phyloP scores from a whole-genome alignment of 2,329 filamentous ascomycete genomes.

The Lasiodiplodia gonubiensis region DNA sequence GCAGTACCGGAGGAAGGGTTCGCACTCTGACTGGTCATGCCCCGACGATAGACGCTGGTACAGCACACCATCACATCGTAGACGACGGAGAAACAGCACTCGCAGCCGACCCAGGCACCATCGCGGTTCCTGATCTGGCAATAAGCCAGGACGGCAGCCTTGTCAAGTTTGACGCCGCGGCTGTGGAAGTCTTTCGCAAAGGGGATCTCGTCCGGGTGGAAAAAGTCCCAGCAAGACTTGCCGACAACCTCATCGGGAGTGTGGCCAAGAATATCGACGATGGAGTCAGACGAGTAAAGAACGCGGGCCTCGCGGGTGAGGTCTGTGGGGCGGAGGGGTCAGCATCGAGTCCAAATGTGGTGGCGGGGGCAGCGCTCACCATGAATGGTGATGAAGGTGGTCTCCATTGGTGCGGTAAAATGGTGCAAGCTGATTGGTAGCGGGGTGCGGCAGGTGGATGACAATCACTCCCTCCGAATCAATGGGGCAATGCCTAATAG shows the following conservation, averaged over 20 bases:
- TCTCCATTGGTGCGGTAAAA: conserved; percentile 65
- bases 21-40: conserved; percentile 76
- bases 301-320: conserved; percentile 77
- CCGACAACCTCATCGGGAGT: conserved; percentile 76
- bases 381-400: conserved; percentile 90
- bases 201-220: conserved; percentile 80
- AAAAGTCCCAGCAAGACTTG: conserved; percentile 82
- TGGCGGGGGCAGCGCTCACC: conserved; percentile 55
- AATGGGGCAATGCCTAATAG: conserved; percentile 27
- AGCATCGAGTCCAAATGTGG: conserved; percentile 24
- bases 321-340: conserved; percentile 57
- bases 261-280: conserved; percentile 82
- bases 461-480: conserved; percentile 25
- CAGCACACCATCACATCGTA: conserved; percentile 87
- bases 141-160: conserved; percentile 83
- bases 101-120: conserved; percentile 77
- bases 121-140: conserved; percentile 71
- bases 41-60: conserved; percentile 75
- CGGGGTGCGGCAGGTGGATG: not conserved
- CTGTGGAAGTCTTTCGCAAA: conserved; percentile 75
- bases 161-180: conserved; percentile 77
- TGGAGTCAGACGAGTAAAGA: conserved; percentile 82
- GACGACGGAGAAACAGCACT: conserved; percentile 88
- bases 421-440: not conserved
- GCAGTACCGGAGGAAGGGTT: conserved; percentile 32